Evolutionary conservation across 2,329 filamentous ascomycete genomes (phyloP).

Genomic region (Aspergillus nomiae): DNA sequence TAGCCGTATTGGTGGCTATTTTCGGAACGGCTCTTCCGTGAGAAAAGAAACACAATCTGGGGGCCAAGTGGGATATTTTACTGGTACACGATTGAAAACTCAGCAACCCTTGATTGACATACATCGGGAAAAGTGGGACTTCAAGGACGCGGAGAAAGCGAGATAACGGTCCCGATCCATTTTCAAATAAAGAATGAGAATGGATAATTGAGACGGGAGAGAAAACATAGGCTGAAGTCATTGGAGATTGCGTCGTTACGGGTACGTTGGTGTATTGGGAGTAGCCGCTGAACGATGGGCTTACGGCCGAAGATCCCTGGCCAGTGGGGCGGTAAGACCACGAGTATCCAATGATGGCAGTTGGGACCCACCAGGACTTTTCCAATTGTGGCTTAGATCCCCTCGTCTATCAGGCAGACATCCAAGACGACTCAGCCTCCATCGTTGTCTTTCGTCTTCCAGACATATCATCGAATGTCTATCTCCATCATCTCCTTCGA

Average conservation of each 20-base stretch:
- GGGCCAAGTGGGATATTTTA: neutral
- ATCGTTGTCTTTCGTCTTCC: slow-evolving; percentile 17
- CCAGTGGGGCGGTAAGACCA: neutral
- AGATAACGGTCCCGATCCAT: slow-evolving; percentile 10
- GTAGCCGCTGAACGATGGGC: neutral
- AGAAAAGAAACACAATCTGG: neutral
- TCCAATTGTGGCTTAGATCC: slow-evolving; percentile 25
- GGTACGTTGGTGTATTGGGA: neutral
- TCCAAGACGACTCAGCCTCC: slow-evolving; percentile 32
- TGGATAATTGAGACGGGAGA: neutral
- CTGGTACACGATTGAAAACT: neutral
- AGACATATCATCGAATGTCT: slow-evolving; percentile 19
- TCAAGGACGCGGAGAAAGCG: slow-evolving; percentile 14
- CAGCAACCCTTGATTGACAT: neutral
- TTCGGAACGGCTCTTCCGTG: slow-evolving; percentile 8
- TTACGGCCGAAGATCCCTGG: slow-evolving; percentile 2
- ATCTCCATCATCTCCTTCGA: slow-evolving; percentile 10
- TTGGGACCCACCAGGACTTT: neutral
- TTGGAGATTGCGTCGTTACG: neutral
- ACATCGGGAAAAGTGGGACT: neutral
- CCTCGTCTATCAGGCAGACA: slow-evolving; percentile 44
- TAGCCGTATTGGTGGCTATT: slow-evolving; percentile 9
- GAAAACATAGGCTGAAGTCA: neutral
- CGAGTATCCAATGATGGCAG: slow-evolving; percentile 3
- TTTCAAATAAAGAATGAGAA: neutral